phyloP scores from a whole-genome alignment of 441 rosid species.

The California macrophylla region DNA sequence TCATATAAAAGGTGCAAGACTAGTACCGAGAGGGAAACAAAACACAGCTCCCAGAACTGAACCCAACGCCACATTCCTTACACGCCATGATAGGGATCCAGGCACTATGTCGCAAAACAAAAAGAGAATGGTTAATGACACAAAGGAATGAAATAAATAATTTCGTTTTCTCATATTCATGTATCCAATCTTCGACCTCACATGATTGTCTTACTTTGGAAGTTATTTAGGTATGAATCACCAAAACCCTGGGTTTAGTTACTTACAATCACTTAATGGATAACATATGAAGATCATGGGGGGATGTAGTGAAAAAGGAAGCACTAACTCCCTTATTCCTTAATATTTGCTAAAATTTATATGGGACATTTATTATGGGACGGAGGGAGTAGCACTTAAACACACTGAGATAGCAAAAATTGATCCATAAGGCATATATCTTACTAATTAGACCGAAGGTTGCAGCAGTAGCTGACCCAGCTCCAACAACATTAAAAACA shows the following conservation, averaged over 20 bases:
- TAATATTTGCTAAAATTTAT: too few species aligned
- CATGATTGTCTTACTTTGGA: background rate
- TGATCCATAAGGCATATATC: constrained; percentile 6
- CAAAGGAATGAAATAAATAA: background rate
- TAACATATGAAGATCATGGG: too few species aligned
- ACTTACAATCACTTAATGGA: too few species aligned
- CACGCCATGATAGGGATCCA: constrained; percentile 80
- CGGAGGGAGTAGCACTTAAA: background rate
- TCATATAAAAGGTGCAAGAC: constrained; percentile 6
- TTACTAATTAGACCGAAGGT: constrained; percentile 72
- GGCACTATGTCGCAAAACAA: constrained; percentile 46
- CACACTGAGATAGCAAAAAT: background rate
- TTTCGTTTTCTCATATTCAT: background rate
- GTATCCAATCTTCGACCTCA: background rate
- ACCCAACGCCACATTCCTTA: constrained; percentile 72
- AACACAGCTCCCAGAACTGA: constrained; percentile 76
- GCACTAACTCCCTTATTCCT: too few species aligned
- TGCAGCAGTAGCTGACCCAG: constrained; percentile 95
- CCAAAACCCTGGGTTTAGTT: too few species aligned
- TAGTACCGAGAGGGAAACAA: constrained; percentile 76
- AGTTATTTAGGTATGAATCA: too few species aligned
- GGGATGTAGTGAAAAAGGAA: too few species aligned
- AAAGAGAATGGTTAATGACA: background rate
- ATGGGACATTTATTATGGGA: background rate
- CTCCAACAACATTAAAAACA: constrained; percentile 71